Evolutionary conservation across 352 stramenopile species (phyloP).

Genomic region (Globisporangium abappressorium): DNA sequence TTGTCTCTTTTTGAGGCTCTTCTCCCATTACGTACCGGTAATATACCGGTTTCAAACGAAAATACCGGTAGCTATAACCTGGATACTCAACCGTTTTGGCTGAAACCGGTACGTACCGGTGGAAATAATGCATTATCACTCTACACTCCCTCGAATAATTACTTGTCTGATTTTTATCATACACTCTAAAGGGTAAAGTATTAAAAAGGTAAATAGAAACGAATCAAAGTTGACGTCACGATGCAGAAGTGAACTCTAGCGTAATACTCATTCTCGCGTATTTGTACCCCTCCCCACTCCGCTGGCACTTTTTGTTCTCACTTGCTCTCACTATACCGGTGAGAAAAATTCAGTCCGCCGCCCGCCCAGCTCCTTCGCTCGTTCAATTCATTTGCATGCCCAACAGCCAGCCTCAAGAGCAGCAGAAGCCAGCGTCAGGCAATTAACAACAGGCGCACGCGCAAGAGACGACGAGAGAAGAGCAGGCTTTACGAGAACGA

Average conservation of each 20-base stretch:
- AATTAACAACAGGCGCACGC: not conserved
- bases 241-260: not conserved
- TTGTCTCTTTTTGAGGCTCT: too few species aligned
- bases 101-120: too few species aligned
- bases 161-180: too few species aligned
- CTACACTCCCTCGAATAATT: too few species aligned
- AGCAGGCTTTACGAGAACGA: not conserved
- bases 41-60: too few species aligned
- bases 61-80: too few species aligned
- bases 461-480: not conserved
- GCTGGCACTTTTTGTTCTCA: not conserved
- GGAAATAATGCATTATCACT: too few species aligned
- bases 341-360: slow-evolving; percentile 3
- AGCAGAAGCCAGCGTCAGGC: not conserved
- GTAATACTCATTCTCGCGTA: not conserved
- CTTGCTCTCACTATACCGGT: not conserved
- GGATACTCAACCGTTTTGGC: too few species aligned
- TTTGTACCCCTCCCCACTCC: not conserved
- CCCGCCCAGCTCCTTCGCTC: not conserved
- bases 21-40: too few species aligned
- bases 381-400: not conserved
- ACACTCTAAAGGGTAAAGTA: too few species aligned
- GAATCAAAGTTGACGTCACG: not conserved
- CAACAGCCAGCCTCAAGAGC: not conserved
- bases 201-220: not conserved